Percentiles rank a stretch among this genome's conserved stretches.
Evolutionary conservation across 192 early-diverging fungal genomes (phyloP).

Genomic region (Linnemannia elongata): DNA sequence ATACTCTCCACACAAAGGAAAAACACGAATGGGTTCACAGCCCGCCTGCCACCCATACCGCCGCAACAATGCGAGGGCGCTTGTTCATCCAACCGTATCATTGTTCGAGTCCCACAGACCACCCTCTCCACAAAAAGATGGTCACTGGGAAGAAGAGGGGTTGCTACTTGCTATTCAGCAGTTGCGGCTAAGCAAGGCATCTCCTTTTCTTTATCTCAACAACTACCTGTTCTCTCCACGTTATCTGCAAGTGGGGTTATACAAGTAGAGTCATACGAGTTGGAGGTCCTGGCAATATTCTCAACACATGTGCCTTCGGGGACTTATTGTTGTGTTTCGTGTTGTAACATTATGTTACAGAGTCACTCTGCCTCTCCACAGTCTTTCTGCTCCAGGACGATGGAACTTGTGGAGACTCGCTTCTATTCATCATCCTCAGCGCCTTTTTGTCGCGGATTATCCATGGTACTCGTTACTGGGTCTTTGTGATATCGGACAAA

Average conservation of each 20-base stretch:
- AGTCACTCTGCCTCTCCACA: not conserved
- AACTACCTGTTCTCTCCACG: not conserved
- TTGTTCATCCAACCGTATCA: not conserved
- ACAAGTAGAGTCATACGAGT: not conserved
- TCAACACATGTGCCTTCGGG: not conserved
- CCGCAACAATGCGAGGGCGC: slow-evolving; percentile 4
- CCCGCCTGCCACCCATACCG: not conserved
- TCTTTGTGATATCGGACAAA: too few species aligned
- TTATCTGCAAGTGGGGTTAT: not conserved
- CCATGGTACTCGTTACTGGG: too few species aligned
- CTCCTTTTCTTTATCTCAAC: not conserved
- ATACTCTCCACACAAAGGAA: not conserved
- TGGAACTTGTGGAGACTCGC: too few species aligned
- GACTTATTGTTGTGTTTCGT: not conserved
- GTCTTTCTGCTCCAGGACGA: too few species aligned
- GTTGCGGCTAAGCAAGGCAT: not conserved
- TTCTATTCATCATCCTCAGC: too few species aligned
- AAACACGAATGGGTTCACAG: not conserved
- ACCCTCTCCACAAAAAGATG: not conserved
- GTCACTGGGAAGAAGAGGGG: not conserved
- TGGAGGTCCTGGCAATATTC: slow-evolving; percentile 1
- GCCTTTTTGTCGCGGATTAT: too few species aligned
- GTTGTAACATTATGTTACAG: not conserved
- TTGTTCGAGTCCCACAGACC: not conserved
- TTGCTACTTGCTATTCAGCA: not conserved